Evolutionary conservation across 2,329 filamentous ascomycete species (phyloP), one percentile per base, ranked within the genome.

Genomic region (Phyllosticta citrichinensis): DNA sequence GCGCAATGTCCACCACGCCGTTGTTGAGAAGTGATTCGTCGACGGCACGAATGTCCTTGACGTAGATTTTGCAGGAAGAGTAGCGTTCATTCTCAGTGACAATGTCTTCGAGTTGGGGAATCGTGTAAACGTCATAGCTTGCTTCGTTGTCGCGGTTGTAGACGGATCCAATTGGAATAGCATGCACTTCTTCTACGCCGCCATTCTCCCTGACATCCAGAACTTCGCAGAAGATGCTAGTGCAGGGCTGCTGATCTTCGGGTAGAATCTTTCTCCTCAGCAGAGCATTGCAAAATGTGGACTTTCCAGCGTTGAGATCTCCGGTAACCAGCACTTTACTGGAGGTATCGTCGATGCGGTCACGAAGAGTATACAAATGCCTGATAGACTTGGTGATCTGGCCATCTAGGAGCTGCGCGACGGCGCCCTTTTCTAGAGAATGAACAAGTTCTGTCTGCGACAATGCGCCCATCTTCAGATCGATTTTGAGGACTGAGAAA

Each of bases 221-320:
- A 2, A 99, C 94, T 72, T 99, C 94, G 72, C 94, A 99, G 76
- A 99, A 99, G 62, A 99, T 96, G 74, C 91, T 94, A 1, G 94
- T 99, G 75, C 94, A 99, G 1, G 94, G 94, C 71, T 97, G 94
- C 73, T 99, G 93, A 68, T 99, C 94, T 75, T 97, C 94, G 0
- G 94, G 94, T 3, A 99, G 77, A 27, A 99, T 84, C 75, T 97
- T 97, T 64, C 92, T 85, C 63, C 94, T 87, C 51, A 99, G 77
- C 2, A 99, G 79, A n/a, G 94, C 94, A 74, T 99, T 99, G 77
- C 94, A 99, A 69, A 99, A 99, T 0, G 94, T 99, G 3, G 94
- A 99, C 72, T 99, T 99, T 70, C 94, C 94, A 9, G 94, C 93
- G 70, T 99, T 99, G 59, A 99, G 76, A 71, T 99, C 94, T 69